phyloP scores from a whole-genome alignment of 805 yeast species.

The Tetrapisispora iriomotensis region DNA sequence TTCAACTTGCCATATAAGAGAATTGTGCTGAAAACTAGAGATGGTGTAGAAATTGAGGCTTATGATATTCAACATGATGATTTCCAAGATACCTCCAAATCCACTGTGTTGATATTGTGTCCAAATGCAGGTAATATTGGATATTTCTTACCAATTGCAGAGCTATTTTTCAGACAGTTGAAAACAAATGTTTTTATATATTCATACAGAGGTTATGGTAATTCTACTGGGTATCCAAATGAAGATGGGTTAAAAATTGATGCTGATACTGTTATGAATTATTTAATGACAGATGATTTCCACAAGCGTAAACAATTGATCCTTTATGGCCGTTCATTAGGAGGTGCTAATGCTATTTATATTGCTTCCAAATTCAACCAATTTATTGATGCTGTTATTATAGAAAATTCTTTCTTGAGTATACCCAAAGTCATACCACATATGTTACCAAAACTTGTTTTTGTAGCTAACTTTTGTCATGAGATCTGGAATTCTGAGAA shows the following conservation, averaged over 20 bases:
- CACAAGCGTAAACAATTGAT: conserved; percentile 41
- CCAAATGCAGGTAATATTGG: conserved; percentile 98
- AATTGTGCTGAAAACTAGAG: conserved; percentile 51
- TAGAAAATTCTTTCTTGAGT: conserved; percentile 81
- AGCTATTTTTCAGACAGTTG: conserved; percentile 49
- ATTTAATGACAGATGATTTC: conserved; percentile 41
- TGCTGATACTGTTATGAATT: conserved; percentile 60
- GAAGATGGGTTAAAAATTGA: conserved; percentile 77
- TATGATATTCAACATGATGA: conserved; percentile 32
- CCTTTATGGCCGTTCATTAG: conserved; percentile 81
- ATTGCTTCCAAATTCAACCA: conserved; percentile 51
- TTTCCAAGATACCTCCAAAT: conserved; percentile 30
- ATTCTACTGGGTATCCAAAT: conserved; percentile 61
- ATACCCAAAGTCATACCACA: conserved; percentile 67
- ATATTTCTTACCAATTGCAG: conserved; percentile 71
- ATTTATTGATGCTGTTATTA: conserved; percentile 49
- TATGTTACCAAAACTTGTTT: conserved; percentile 57
- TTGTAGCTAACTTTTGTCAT: conserved; percentile 51
- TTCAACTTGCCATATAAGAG: conserved; percentile 58
- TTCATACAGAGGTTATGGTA: conserved; percentile 87
- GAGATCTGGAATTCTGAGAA: conserved; percentile 76
- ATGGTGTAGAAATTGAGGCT: conserved; percentile 58
- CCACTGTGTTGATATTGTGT: conserved; percentile 67
- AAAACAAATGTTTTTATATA: conserved; percentile 72
- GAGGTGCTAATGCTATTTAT: conserved; percentile 90